Base-by-base conservation (phyloP, 306 rosid species). In the Fragaria nilgerrensis region DNA sequence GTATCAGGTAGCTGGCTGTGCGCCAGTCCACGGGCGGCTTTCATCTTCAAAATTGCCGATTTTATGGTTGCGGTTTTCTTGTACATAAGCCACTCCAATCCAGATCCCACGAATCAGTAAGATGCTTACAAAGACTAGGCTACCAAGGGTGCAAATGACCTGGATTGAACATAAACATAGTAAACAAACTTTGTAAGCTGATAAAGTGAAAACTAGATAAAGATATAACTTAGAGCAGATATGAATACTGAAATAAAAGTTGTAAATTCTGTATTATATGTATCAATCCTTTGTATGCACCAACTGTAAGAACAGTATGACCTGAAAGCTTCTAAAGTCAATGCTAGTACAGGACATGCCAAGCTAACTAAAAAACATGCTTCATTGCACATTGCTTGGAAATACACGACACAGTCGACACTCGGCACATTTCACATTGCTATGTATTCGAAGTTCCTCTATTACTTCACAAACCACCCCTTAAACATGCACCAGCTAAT, bases 81-180 rank as follows among this genome's bases (percentile, higher is more conserved):
- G 97, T 61, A 88, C 72, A 78, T 87, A 87, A 48, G 78, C 70
- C 41, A 88, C 69, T 45, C 95, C 93, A 16, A 86, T 85, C 97
- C 93, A 92, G 68, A 90, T 80, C 61, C 96, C 97, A 7, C 93
- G 90, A 71, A 92, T 88, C 70, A 87, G 87, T 59, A 92, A 84
- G 81, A 92, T 90, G 87, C 95, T 85, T 70, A 92, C 83, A 48
- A 92, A 92, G 68, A 92, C 96, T 65, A 83, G 85, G 68, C 89
- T 87, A 64, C 95, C 93, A 39, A 90, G 81, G 52, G 93, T 92
- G 86, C 97, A 92, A 43, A 88, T 63, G 68, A 92, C 97, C 97
- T 92, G 74, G 79, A 82, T 78, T 74, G 14, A 37, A 79, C 39
- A 49, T 63, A 75, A 8, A 49, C 5, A 73, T 41, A 0, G 73